phyloP scores from a whole-genome alignment of 2,329 filamentous ascomycete species.

The Fulvia fulva region DNA sequence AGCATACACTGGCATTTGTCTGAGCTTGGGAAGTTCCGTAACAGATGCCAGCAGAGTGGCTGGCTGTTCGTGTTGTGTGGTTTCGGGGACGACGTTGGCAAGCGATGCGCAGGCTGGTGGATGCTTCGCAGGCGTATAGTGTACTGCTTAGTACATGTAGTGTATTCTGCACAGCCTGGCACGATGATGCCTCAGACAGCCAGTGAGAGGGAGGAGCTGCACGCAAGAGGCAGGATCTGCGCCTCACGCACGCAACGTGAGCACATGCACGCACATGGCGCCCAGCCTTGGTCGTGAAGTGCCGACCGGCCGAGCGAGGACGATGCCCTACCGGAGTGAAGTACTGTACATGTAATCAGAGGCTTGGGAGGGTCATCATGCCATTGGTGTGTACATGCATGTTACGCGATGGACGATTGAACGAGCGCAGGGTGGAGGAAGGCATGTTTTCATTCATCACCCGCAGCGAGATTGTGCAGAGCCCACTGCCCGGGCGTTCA shows the following conservation, averaged over 20 bases:
- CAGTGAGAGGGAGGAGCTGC: not conserved
- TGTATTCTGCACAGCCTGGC: not conserved
- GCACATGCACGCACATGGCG: conserved; percentile 8
- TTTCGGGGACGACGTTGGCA: not conserved
- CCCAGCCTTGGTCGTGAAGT: not conserved
- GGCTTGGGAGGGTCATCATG: too few species aligned
- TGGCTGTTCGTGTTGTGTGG: not conserved
- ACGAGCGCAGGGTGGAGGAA: too few species aligned
- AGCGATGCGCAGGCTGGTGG: not conserved
- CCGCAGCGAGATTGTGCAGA: too few species aligned
- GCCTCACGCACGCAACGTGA: conserved; percentile 11
- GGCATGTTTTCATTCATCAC: too few species aligned
- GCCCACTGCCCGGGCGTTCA: too few species aligned
- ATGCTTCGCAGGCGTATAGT: not conserved
- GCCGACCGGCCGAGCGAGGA: not conserved
- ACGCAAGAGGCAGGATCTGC: conserved; percentile 4
- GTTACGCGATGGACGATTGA: too few species aligned
- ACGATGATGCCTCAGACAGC: not conserved
- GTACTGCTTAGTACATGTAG: not conserved
- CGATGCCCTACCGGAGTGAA: not conserved
- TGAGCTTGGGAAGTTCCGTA: not conserved
- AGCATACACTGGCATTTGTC: not conserved
- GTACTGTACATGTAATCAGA: too few species aligned
- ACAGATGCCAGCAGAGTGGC: not conserved
- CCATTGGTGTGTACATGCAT: too few species aligned